A percentile compares a stretch with the other conserved stretches of the same genome.
Evolutionary conservation across 192 early-diverging fungal genomes (phyloP).

Genomic region (Paraglomus occultum): DNA sequence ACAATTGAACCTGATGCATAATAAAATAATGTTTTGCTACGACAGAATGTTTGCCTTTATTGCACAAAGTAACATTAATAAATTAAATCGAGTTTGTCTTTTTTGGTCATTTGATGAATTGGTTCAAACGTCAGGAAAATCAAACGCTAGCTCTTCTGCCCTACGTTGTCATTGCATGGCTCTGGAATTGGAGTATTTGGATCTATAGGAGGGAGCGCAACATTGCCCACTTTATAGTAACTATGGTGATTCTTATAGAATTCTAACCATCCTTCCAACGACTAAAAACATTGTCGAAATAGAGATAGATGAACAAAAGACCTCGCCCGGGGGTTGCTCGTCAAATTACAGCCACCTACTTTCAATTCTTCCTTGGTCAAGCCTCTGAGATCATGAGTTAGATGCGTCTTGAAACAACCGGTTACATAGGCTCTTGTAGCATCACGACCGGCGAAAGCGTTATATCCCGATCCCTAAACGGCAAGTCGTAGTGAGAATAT

Average conservation of each 20-base stretch:
- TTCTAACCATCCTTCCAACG: conserved; percentile 74
- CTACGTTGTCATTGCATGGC: conserved; percentile 62
- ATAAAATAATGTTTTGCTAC: neutral
- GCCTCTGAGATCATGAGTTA: conserved; percentile 93
- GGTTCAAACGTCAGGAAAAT: too few relatives aligned
- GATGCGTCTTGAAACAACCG: conserved; percentile 89
- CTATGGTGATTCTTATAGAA: conserved; percentile 87
- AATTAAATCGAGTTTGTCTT: too few relatives aligned
- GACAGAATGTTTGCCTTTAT: too few relatives aligned
- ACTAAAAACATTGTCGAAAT: conserved; percentile 40
- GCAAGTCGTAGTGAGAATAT: too few relatives aligned
- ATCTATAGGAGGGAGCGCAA: conserved; percentile 80
- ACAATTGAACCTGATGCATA: conserved; percentile 60
- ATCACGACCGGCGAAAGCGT: conserved; percentile 88
- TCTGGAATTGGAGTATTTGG: conserved; percentile 78
- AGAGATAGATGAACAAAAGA: neutral
- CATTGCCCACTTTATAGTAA: conserved; percentile 84
- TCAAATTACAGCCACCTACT: conserved; percentile 40
- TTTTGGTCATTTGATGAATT: too few relatives aligned
- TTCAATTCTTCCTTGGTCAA: conserved; percentile 71
- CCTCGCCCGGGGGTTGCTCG: neutral
- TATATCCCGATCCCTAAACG: conserved; percentile 69
- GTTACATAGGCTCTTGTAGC: conserved; percentile 93
- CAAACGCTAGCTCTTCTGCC: conserved; percentile 31
- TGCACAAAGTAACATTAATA: too few relatives aligned